Conservation (phyloP, 192 early-diverging fungal genomes). For the Backusella mclennaniae region DNA sequence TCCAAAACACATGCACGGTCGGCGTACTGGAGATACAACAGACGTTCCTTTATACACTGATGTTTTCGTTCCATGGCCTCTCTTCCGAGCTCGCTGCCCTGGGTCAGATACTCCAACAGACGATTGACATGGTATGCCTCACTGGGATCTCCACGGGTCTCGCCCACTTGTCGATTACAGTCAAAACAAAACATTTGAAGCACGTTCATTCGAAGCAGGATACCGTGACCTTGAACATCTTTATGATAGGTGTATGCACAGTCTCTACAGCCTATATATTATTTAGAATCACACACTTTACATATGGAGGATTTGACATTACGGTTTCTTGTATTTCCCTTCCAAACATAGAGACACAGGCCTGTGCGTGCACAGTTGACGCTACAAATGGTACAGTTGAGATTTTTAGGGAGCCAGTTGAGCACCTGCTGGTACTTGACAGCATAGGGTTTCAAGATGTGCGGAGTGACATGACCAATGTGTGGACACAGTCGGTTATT, state of each 20-base stretch:
- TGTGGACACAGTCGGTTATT: conserved; percentile 33
- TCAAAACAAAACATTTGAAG: conserved; percentile 34
- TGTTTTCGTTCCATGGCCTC: conserved; percentile 17
- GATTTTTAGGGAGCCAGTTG: conserved; percentile 26
- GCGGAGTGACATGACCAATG: conserved; percentile 15
- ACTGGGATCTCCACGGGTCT: conserved; percentile 28
- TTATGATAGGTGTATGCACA: conserved; percentile 33
- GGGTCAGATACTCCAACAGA: conserved; percentile 20
- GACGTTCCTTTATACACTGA: conserved; percentile 28
- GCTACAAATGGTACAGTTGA: conserved; percentile 28
- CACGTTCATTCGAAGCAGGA: conserved; percentile 27
- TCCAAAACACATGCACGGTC: conserved; percentile 11
- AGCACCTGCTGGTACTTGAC: conserved; percentile 20
- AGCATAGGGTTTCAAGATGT: conserved; percentile 18
- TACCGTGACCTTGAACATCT: conserved; percentile 27
- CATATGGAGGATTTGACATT: not conserved
- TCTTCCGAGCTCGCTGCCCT: conserved; percentile 20
- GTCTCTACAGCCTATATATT: conserved; percentile 24
- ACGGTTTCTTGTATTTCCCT: conserved; percentile 30
- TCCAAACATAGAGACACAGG: conserved; percentile 33
- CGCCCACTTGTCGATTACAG: conserved; percentile 32
- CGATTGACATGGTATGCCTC: conserved; percentile 29
- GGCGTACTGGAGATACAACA: conserved; percentile 12
- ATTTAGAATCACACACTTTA: too few relatives aligned
- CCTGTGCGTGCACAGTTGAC: conserved; percentile 15